phyloP scores from a whole-genome alignment of 306 rosid genomes.

The Delonix regia region DNA sequence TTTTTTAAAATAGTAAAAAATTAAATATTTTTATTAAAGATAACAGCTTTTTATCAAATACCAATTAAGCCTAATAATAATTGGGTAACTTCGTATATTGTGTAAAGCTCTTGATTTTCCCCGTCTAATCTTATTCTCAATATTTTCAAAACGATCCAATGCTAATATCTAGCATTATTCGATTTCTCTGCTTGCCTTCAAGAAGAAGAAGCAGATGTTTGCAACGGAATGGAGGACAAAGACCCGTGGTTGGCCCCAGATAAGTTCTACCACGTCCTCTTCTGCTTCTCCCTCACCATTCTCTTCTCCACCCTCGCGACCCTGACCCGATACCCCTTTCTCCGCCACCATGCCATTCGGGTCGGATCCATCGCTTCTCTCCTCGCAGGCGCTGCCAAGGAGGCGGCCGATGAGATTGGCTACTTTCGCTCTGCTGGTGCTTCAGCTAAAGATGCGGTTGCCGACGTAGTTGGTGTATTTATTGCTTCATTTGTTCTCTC shows the following conservation, averaged over 20 bases:
- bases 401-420: constrained; percentile 64
- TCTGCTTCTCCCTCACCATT: constrained; percentile 61
- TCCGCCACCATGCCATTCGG: constrained; percentile 62
- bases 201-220: neutral
- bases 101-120: no score
- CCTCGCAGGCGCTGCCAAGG: constrained; percentile 62
- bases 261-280: constrained; percentile 56
- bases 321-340: constrained; percentile 47
- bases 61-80: no score
- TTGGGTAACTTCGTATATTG: no score
- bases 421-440: constrained; percentile 67
- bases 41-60: no score
- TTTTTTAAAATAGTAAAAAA: no score
- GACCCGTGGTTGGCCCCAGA: constrained; percentile 43
- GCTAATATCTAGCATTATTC: no score
- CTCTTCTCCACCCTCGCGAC: constrained; percentile 54
- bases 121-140: no score
- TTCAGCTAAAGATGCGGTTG: constrained; percentile 55
- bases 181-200: neutral
- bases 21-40: no score
- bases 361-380: constrained; percentile 58
- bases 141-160: no score
- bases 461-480: constrained; percentile 68
- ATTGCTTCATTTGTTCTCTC: constrained; percentile 53
- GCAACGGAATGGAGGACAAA: neutral